Evolutionary conservation across 371 early-diverging fungal species (phyloP), one percentile per base, ranked within the genome.

Genomic region (Mucor plumbeus): DNA sequence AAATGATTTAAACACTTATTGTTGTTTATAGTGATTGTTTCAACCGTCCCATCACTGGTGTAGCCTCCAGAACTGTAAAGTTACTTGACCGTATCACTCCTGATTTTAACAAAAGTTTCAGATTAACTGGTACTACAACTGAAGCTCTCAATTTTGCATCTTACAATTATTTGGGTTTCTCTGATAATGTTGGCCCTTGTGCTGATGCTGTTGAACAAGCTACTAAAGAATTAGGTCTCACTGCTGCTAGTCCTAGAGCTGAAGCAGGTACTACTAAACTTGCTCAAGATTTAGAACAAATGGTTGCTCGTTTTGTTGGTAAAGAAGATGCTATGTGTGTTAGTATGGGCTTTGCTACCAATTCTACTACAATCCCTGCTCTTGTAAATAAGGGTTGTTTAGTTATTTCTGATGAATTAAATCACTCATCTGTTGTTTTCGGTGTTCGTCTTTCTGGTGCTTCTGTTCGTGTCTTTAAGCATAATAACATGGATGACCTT

Each of bases 91-190:
- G 99, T 53, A 83, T 82, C 31, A 89, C 92, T 39, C 75, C 79
- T 31, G 96, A 99, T 75, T 91, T 88, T 67, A 96, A 98, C 82
- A 82, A 84, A 43, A 89, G 96, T 6, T 97, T 97, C 79, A 70
- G 79, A 36, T 76, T 95, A 67, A 97, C 98, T 35, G 99, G 99
- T 47, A 88, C 80, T 26, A 87, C 80, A 41, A 89, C 81, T 39
- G 89, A 92, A 71, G 87, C 88, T n/a, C 88, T 99, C 68, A 99
- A 99, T 76, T 83, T 99, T 73, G 94, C 96, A 11, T 98, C 98
- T 7, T 99, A 99, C 87, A 99, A 99, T 78, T 99, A 99, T 76
- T 90, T 99, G 40, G 99, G 99, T 1, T 99, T 99, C 84, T 96
- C 98, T 36, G 93, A 94, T 73, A 90, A 85, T 68, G 76, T 91